Evolutionary conservation across 805 yeast genomes (phyloP).

Genomic region (Candida schatavii): DNA sequence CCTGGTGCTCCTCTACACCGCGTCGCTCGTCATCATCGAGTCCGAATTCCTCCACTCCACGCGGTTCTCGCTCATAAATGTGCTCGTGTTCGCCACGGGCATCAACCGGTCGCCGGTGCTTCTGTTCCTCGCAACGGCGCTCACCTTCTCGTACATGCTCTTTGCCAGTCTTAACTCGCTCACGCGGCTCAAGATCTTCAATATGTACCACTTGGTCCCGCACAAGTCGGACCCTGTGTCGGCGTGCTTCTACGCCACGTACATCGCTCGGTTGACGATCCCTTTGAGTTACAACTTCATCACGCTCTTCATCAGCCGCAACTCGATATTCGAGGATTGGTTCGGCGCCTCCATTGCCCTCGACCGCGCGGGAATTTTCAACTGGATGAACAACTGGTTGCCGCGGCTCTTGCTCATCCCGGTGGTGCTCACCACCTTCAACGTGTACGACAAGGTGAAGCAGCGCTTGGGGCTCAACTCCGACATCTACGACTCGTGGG

Average conservation of each 20-base stretch:
- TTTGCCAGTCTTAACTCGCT: slow-evolving; percentile 63
- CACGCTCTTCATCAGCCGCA: slow-evolving; percentile 55
- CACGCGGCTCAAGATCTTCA: slow-evolving; percentile 66
- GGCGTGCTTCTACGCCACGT: slow-evolving; percentile 73
- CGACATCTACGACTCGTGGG: slow-evolving; percentile 38
- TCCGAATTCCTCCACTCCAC: slow-evolving; percentile 77
- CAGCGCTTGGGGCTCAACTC: slow-evolving; percentile 33
- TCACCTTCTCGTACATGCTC: slow-evolving; percentile 62
- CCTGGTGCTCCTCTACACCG: slow-evolving; percentile 39
- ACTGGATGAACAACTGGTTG: slow-evolving; percentile 66
- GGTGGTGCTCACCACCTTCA: slow-evolving; percentile 57
- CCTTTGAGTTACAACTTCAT: slow-evolving; percentile 80
- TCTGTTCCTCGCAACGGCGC: slow-evolving; percentile 38
- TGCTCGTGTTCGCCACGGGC: slow-evolving; percentile 35
- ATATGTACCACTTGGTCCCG: slow-evolving; percentile 72
- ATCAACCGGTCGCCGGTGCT: slow-evolving; percentile 21
- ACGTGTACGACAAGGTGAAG: slow-evolving; percentile 64
- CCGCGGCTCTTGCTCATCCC: slow-evolving; percentile 78
- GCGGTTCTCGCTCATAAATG: slow-evolving; percentile 56
- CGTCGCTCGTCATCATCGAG: slow-evolving; percentile 59
- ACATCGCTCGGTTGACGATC: slow-evolving; percentile 76
- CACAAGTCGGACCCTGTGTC: slow-evolving; percentile 72
- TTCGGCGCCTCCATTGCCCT: slow-evolving; percentile 73
- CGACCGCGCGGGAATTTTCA: slow-evolving; percentile 60
- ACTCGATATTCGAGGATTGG: slow-evolving; percentile 64